These are phyloP conservation scores for Nothomitra cinnamomea DNA, from an alignment of 2,329 filamentous ascomycete species.

Conservation along the genomic window DNA sequence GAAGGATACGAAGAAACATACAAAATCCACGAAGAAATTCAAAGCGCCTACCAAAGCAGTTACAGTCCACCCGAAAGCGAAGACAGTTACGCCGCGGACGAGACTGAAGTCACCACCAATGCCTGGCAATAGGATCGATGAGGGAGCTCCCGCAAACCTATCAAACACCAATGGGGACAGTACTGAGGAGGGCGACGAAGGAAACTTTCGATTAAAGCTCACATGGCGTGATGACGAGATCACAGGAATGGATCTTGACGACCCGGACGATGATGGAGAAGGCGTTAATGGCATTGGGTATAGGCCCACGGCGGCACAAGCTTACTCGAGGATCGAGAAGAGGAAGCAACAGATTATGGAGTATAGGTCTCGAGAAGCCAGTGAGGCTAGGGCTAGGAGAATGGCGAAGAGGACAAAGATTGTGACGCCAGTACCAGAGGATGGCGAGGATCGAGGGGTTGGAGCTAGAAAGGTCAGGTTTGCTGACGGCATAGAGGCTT, in stretches of 20 bases:
- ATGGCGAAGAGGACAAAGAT: slow-evolving; percentile 31
- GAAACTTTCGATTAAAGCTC: slow-evolving; percentile 17
- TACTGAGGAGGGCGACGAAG: not conserved
- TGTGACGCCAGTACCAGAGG: not conserved
- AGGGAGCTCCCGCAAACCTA: not conserved
- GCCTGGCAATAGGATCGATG: not conserved
- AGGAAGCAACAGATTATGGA: slow-evolving; percentile 44
- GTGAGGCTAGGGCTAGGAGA: slow-evolving; percentile 39
- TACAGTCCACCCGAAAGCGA: not conserved
- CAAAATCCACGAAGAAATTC: not conserved
- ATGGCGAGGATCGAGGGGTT: slow-evolving; percentile 10
- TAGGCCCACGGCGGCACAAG: slow-evolving; percentile 43
- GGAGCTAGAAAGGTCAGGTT: slow-evolving; percentile 4
- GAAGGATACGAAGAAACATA: not conserved
- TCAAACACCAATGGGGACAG: not conserved
- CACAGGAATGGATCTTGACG: slow-evolving; percentile 45
- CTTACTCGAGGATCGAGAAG: slow-evolving; percentile 38
- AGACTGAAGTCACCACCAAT: not conserved
- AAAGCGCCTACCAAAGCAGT: not conserved
- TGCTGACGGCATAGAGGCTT: not conserved
- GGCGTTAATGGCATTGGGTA: slow-evolving; percentile 54
- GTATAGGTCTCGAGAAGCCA: slow-evolving; percentile 43
- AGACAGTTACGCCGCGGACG: not conserved
- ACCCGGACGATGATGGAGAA: slow-evolving; percentile 48
- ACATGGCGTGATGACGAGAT: slow-evolving; percentile 55